These are phyloP conservation scores for Dipsacomyces acuminosporus DNA, from an alignment of 371 early-diverging fungal species.

Conservation along the genomic window DNA sequence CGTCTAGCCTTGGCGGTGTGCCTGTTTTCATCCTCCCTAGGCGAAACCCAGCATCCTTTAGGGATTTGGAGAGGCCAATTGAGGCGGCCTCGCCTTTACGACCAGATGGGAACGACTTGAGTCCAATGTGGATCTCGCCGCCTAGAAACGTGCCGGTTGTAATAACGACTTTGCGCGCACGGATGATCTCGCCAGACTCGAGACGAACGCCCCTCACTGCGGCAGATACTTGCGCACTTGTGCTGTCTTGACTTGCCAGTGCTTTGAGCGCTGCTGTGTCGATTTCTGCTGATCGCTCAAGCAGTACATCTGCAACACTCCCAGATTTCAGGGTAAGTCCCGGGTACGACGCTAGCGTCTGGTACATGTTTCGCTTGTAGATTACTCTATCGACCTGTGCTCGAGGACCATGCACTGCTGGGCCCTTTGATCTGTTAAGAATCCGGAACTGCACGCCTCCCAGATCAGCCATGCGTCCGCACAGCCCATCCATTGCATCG, in stretches of 20 bases:
- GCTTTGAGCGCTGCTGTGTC: slow-evolving; percentile 12
- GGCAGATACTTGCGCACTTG: slow-evolving; percentile 13
- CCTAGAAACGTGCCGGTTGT: slow-evolving; percentile 84
- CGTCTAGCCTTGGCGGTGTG: slow-evolving; percentile 75
- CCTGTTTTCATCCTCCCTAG: slow-evolving; percentile 79
- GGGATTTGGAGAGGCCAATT: slow-evolving; percentile 67
- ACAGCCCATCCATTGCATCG: slow-evolving; percentile 82
- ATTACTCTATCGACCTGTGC: slow-evolving; percentile 80
- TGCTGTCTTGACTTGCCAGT: slow-evolving; percentile 34
- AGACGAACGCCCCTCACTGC: slow-evolving; percentile 40
- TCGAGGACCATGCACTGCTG: slow-evolving; percentile 83
- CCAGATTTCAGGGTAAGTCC: slow-evolving; percentile 68
- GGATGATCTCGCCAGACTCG: slow-evolving; percentile 57
- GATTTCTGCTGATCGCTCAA: slow-evolving; percentile 46
- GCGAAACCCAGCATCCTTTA: slow-evolving; percentile 68
- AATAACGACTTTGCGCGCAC: slow-evolving; percentile 69
- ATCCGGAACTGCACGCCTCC: slow-evolving; percentile 84
- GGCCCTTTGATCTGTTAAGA: slow-evolving; percentile 80
- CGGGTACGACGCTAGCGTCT: slow-evolving; percentile 56
- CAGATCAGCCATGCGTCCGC: slow-evolving; percentile 71
- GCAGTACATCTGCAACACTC: slow-evolving; percentile 68
- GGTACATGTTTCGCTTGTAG: slow-evolving; percentile 72
- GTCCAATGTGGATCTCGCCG: slow-evolving; percentile 79
- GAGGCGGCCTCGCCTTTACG: slow-evolving; percentile 74
- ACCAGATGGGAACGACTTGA: slow-evolving; percentile 72